Evolutionary conservation across 257 asterid genomes (phyloP), one percentile per base, ranked within the genome.

Genomic region (Solanum lycopersicoides): DNA sequence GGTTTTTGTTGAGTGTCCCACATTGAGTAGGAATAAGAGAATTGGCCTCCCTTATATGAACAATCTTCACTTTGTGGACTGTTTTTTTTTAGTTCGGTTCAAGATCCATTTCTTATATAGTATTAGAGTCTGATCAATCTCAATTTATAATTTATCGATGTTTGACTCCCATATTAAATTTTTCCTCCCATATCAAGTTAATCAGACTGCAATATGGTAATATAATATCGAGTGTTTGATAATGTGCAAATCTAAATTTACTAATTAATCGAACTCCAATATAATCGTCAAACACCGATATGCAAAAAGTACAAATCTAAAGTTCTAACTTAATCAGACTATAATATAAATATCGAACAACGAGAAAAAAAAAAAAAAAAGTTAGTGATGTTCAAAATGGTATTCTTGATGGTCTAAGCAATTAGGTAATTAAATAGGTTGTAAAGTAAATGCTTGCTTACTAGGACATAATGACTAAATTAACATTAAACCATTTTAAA

Each of bases 381-480:
- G 7, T 6, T 37, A 37, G 28, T 25, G 28, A 28, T 15, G 6
- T 77, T 42, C 37, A n/a, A 77, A n/a, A 42, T 42, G 63, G 83
- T 25, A 77, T 45, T 28, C 18, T 53, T 23, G n/a, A 79, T 79
- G 65, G 65, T 16, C 1, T 7, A n/a, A 79, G 39, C 84, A 44
- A 77, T 79, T 79, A 25, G 65, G 83, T 77, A 7, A 37, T 39
- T 21, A 37, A 37, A 76, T 39, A 77, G 63, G 65, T 79, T 44
- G 42, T 79, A 16, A 44, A 79, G 25, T 79, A 25, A 45, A 28
- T 80, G 66, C 42, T 45, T 80, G 60, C 41, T 45, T 79, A 35
- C 30, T 73, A 73, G 50, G 50, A 73, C 50, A 73, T 20, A 35
- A 73, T 73, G 50, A 73, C 50, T 71, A 71, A 23, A 60, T 9